Evolutionary conservation across 1,284 basidiomycete species (phyloP), one percentile per base, ranked within the genome.

Genomic region (Boletellus sp.): DNA sequence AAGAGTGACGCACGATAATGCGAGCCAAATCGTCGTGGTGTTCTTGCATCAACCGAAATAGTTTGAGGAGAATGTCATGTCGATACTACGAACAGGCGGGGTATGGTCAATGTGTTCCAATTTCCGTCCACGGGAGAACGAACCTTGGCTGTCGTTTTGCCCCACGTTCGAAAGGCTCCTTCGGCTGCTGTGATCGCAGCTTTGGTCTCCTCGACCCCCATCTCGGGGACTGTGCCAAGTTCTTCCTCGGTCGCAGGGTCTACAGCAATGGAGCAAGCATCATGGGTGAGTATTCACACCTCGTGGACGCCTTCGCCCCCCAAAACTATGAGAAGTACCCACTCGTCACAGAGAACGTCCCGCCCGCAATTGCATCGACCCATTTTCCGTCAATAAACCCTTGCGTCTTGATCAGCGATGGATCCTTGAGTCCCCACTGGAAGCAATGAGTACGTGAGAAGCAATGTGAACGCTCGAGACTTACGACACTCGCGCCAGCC

Each of bases 191-290:
- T 73, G 48, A 95, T 90, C 8, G 93, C 93, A 51, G 79, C 72
- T 54, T 82, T 80, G 4, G 90, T 88, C 68, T 95, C 92, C 26
- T 74, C 73, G 36, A 91, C 66, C 10, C 84, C 86, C 84, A 95
- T 89, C 61, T 96, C 93, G 5, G 93, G 90, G 22, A 91, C 74
- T 0, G 79, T 83, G 22, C 90, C 93, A 36, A 95, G 77, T 47
- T 80, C 77, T 57, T 92, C 79, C 33, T 79, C 78, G 2, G 86
- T 93, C 4, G 90, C 87, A 25, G 93, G 93, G 71, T 95, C 93
- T 93, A 51, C 21, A 26, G 6, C 2, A 5, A 23, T 8, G n/a
- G 13, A 20, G 49, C 8, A 13, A 29, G 11, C 11, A 25, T 13
- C 26, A 38, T 5, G 34, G 3, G 37, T 54, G 41, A 56, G 38